Evolutionary conservation across 805 yeast species (phyloP).

Genomic region (Metschnikowia orientalis): DNA sequence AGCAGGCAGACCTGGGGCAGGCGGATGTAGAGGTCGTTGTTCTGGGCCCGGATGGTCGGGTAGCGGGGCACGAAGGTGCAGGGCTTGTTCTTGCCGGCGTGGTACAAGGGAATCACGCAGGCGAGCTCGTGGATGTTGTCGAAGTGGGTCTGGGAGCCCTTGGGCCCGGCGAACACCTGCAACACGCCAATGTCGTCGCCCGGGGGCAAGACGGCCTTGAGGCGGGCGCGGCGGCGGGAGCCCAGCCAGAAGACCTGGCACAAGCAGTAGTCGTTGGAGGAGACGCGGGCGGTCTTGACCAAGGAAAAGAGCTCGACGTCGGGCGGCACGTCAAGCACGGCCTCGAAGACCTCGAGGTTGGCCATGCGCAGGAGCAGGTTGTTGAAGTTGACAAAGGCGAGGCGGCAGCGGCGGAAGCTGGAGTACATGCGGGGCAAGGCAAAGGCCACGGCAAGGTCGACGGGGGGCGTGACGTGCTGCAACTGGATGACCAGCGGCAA

Average conservation of each 20-base stretch:
- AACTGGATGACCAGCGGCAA: slow-evolving; percentile 73
- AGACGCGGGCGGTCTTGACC: slow-evolving; percentile 48
- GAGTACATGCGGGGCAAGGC: slow-evolving; percentile 86
- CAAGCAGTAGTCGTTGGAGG: slow-evolving; percentile 52
- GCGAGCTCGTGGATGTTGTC: slow-evolving; percentile 65
- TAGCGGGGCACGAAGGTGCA: slow-evolving; percentile 67
- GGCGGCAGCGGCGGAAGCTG: slow-evolving; percentile 57
- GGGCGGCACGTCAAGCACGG: slow-evolving; percentile 66
- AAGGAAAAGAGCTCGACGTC: slow-evolving; percentile 65
- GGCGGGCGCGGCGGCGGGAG: slow-evolving; percentile 59
- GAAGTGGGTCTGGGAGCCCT: slow-evolving; percentile 54
- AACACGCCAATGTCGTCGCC: slow-evolving; percentile 65
- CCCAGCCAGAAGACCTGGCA: slow-evolving; percentile 77
- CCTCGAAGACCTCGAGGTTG: slow-evolving; percentile 76
- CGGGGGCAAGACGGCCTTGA: slow-evolving; percentile 79
- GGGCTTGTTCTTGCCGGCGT: slow-evolving; percentile 58
- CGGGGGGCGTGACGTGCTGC: slow-evolving; percentile 83
- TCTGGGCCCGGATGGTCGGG: slow-evolving; percentile 65
- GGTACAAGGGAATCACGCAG: slow-evolving; percentile 69
- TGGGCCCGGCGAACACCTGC: slow-evolving; percentile 67
- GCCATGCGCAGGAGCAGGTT: slow-evolving; percentile 68
- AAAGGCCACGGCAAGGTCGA: slow-evolving; percentile 72
- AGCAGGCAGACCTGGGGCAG: slow-evolving; percentile 78
- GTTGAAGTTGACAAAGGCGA: slow-evolving; percentile 63
- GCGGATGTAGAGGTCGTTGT: slow-evolving; percentile 72